phyloP scores from a whole-genome alignment of 495 filamentous ascomycete species.

The Trichoderma parareesei region DNA sequence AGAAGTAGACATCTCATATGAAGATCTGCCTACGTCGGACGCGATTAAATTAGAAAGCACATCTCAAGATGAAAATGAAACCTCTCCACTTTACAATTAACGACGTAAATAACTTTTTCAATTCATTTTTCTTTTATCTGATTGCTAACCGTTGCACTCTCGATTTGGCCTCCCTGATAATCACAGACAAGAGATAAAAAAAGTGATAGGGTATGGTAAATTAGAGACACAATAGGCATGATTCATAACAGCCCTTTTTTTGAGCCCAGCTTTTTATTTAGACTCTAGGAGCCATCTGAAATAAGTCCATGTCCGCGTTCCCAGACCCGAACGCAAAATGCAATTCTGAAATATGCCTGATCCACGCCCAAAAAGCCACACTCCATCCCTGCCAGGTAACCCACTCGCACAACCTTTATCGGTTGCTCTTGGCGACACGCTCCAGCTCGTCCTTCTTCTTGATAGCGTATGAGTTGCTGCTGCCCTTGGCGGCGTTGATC shows the following conservation, averaged over 20 bases:
- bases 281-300: constrained; percentile 12
- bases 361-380: constrained; percentile 11
- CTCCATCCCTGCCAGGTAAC: constrained; percentile 8
- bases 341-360: constrained; percentile 13
- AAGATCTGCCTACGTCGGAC: background rate
- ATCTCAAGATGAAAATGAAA: background rate
- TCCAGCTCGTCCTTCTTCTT: constrained; percentile 99
- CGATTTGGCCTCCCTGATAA: background rate
- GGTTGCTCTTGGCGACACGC: constrained; percentile 99
- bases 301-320: constrained; percentile 12
- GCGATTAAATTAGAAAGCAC: background rate
- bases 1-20: background rate
- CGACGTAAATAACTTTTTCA: background rate
- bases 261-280: constrained; percentile 13
- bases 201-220: background rate
- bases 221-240: constrained; percentile 9
- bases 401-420: constrained; percentile 50
- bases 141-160: background rate
- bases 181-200: background rate
- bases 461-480: constrained; percentile 99
- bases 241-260: constrained; percentile 7
- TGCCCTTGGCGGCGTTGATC: constrained; percentile 99
- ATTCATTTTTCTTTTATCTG: background rate
- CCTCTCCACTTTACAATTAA: background rate
- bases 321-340: constrained; percentile 15